Base-by-base conservation (phyloP, 2,329 filamentous ascomycete species). In the Fusarium begoniae region DNA sequence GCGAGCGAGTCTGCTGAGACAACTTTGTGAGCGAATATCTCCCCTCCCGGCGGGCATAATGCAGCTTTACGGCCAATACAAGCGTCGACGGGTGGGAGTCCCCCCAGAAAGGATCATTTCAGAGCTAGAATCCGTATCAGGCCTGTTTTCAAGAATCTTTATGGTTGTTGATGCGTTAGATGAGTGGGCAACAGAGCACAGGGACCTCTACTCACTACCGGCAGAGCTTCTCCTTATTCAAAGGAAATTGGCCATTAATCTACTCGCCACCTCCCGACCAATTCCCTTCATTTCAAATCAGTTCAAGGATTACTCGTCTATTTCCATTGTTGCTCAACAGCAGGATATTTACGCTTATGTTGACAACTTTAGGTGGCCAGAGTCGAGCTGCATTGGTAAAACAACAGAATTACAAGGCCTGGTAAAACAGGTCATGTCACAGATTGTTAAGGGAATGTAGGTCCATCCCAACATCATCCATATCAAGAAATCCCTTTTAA, bases 331-430 rank as follows among this genome's bases (percentile, higher is more conserved):
- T 2, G 30, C 48, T 2, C 15, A 51, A 3, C 32, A 35, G 15
- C 32, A 35, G 7, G 32, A 18, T 14, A 51, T 35, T 20, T 4
- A 24, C 8, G 4, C 30, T 0, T 35, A 51, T 2, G 6, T 51
- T 24, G 22, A 24, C 30, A 35, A 8, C 3, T 51, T 18, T 10
- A 10, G n/a, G 10, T 51, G 48, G 48, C 15, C 30, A 18, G 17
- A 32, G n/a, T 51, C 22, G 15, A 51, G 48, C 22, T 51, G 48
- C 4, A 24, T 35, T 8, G 11, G 45, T 5, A 47, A 2, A 0
- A 22, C 8, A 28, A 0, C 18, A 15, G 2, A 0, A 22, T 8
- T 47, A 3, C 0, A 6, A 47, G 6, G 0, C 4, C 0, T 28
- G 3, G 6, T 47, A 22, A 47, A 11, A 8, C 4, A 0, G 3